Evolutionary conservation across 768 basidiomycete genomes (phyloP), one percentile per base, ranked within the genome.

Genomic region (Leccinum truebloodii): DNA sequence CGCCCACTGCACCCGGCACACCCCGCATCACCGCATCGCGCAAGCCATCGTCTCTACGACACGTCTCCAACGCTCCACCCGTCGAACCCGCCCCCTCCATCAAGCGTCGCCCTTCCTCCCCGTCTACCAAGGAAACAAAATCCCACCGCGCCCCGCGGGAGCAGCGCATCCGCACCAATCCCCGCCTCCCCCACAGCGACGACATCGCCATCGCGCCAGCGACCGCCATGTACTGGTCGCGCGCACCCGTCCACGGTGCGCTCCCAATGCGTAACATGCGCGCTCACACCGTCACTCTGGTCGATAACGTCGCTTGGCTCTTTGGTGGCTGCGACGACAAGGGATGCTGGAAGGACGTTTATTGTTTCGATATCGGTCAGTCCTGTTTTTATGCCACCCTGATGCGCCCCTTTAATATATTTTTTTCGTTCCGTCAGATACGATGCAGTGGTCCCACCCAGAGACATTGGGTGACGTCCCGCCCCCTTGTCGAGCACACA

Each of bases 261-360:
- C 63, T 91, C 34, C 90, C 92, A 2, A 82, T 78, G 66, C 81
- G 84, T 55, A 83, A 82, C 10, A 84, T 95, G 77, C 84, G 94
- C 4, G 90, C 92, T 3, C 94, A 95, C 70, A 92, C 83, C 6
- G 88, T 89, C 48, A 95, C 90, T 1, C 77, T 95, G 51, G 87
- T 95, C 20, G 94, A 95, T 60, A 83, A 86, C 49, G 79, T 85
- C 34, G 90, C 89, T 0, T 98, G 94, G 92, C 67, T 95, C 30
- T 89, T 95, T 66, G 94, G 94, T 9, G 95, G 94, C 2, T 93
- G 91, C 63, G 94, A 95, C 63, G 90, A 90, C 60, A 84, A 83
- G 67, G 87, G 85, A 16, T 86, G 84, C 59, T 86, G 83, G 74
- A 83, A 80, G 65, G 91, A 94, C 57, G 80, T 94, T 3, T 92